A percentile compares a stretch with the other conserved stretches of the same genome.
phyloP scores from a whole-genome alignment of 2,329 filamentous ascomycete species.

The Annulohypoxylon truncatum region DNA sequence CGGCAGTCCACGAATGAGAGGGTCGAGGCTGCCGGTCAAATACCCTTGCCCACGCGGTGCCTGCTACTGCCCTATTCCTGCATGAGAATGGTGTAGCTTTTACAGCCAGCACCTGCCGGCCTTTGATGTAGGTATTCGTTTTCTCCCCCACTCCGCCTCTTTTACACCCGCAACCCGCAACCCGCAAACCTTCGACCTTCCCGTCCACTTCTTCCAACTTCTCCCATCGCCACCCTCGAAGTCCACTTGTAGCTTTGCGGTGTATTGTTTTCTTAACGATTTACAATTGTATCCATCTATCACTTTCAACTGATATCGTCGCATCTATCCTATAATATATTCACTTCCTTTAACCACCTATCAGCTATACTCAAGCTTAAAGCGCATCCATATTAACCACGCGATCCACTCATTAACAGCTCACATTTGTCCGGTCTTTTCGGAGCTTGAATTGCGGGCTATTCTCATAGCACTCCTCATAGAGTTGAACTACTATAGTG shows the following conservation, averaged over 20 bases:
- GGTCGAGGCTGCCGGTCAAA: slow-evolving; percentile 5
- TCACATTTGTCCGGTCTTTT: slow-evolving; percentile 13
- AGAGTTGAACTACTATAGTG: slow-evolving; percentile 1
- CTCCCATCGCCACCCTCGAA: slow-evolving; percentile 5
- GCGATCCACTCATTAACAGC: slow-evolving; percentile 2
- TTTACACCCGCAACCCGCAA: slow-evolving; percentile 16
- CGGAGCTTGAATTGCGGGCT: slow-evolving; percentile 15
- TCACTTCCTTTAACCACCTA: slow-evolving; percentile 8
- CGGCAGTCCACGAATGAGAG: slow-evolving; percentile 13
- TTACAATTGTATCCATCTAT: background rate
- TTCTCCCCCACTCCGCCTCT: slow-evolving; percentile 25
- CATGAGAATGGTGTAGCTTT: slow-evolving; percentile 13
- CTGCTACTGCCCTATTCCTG: slow-evolving; percentile 7
- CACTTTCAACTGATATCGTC: background rate
- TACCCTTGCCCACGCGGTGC: background rate
- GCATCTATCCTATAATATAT: background rate
- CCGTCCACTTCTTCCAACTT: slow-evolving; percentile 10
- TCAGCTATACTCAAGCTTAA: slow-evolving; percentile 4
- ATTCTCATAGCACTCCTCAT: slow-evolving; percentile 5
- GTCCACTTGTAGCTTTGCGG: background rate
- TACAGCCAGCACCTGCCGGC: slow-evolving; percentile 15
- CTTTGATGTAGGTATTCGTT: slow-evolving; percentile 3
- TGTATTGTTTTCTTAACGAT: background rate
- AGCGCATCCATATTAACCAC: slow-evolving; percentile 10
- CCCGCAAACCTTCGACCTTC: slow-evolving; percentile 14